Conservation (phyloP, 2,329 filamentous ascomycete genomes). For the Penicillium sp. region DNA sequence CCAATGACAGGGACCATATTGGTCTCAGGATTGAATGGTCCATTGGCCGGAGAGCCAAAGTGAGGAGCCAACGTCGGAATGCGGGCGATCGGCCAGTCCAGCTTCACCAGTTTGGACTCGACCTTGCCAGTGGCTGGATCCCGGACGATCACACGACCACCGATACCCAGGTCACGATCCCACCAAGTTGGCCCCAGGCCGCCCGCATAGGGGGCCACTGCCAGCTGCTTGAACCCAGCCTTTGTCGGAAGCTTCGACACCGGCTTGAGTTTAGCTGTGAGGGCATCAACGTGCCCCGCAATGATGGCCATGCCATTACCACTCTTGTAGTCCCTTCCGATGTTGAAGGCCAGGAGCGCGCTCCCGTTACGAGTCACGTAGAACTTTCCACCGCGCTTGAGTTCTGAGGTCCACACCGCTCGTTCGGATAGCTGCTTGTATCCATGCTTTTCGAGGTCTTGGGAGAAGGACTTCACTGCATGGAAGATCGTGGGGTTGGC, state of each 20-base stretch:
- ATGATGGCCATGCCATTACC: conserved; percentile 86
- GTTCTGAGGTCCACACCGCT: conserved; percentile 65
- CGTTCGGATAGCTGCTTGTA: conserved; percentile 72
- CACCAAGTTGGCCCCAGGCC: conserved; percentile 88
- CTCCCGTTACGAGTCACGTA: conserved; percentile 80
- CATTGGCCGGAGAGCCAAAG: conserved; percentile 67
- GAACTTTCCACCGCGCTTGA: conserved; percentile 80
- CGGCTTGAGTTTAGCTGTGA: conserved; percentile 87
- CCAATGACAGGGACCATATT: conserved; percentile 93
- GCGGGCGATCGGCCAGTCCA: conserved; percentile 89
- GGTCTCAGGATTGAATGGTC: conserved; percentile 77
- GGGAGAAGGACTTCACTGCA: conserved; percentile 70
- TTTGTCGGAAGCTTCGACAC: conserved; percentile 77
- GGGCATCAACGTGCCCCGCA: conserved; percentile 85
- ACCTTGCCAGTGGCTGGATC: conserved; percentile 70
- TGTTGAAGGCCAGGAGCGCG: conserved; percentile 75
- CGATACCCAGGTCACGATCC: conserved; percentile 89
- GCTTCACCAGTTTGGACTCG: conserved; percentile 72
- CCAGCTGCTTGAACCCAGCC: conserved; percentile 81
- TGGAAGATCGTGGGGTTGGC: conserved; percentile 93
- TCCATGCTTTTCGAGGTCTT: conserved; percentile 63
- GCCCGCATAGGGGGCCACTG: conserved; percentile 88
- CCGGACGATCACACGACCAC: conserved; percentile 79
- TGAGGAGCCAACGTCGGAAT: conserved; percentile 91
- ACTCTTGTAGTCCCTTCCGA: conserved; percentile 72